Percentiles rank a stretch among this genome's conserved stretches.
Conservation (phyloP, 2,329 filamentous ascomycete genomes). For the Cladosporium sp. region DNA sequence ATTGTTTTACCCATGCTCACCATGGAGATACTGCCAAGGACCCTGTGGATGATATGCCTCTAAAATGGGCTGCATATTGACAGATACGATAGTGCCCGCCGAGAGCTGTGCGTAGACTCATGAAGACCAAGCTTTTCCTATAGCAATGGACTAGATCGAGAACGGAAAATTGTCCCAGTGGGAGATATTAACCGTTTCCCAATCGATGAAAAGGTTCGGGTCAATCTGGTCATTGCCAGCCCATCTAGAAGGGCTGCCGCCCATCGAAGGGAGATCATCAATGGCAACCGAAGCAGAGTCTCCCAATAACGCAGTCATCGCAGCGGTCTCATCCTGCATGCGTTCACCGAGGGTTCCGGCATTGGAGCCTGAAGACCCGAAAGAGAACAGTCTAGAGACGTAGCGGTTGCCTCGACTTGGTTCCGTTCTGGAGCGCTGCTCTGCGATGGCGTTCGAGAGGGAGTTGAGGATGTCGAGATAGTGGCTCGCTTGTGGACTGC, state of each 20-base stretch:
- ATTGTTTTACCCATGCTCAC: too few relatives aligned
- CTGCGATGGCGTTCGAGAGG: conserved; percentile 20
- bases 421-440: not conserved
- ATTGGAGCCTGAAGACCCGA: not conserved
- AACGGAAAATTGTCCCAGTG: conserved; percentile 11
- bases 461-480: conserved; percentile 53
- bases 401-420: not conserved
- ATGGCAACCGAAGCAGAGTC: not conserved
- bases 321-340: not conserved
- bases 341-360: not conserved
- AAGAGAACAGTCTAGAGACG: conserved; percentile 1
- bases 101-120: too few relatives aligned
- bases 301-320: not conserved
- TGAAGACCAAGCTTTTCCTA: not conserved
- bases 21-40: too few relatives aligned
- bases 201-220: conserved; percentile 6
- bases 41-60: too few relatives aligned
- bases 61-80: too few relatives aligned
- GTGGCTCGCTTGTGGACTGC: conserved; percentile 54
- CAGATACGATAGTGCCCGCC: too few relatives aligned
- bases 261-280: not conserved
- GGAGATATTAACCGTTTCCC: conserved; percentile 9
- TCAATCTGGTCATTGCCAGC: not conserved
- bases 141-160: not conserved
- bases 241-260: not conserved